Base-by-base conservation (phyloP, 352 stramenopile species). In the Pythium folliculosum region DNA sequence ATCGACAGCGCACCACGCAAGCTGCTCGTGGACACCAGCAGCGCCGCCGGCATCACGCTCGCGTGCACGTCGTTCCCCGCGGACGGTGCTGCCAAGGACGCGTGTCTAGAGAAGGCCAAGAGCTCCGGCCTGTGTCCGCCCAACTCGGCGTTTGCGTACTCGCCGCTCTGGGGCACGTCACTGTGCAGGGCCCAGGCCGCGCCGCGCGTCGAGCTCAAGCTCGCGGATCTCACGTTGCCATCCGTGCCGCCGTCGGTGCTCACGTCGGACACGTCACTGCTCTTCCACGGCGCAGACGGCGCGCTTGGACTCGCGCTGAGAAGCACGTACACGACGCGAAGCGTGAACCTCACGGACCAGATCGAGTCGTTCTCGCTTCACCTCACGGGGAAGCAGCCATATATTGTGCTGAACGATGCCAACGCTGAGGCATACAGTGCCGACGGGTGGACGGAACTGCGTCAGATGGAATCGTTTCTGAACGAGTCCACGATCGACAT, bases 211-310 rank as follows among this genome's bases (percentile, higher is more conserved):
- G 19, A 6, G 19, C 53, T 60, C 27, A 22, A 45, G 19, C n/a
- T 60, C 19, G 53, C 30, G 1, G 37, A 45, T 16, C 17, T 60
- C 9, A 48, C n/a, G 19, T 2, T 60, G 1, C 9, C 19, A 4
- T 30, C 19, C 12, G 53, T 30, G 9, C 51, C 51, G 7, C 3
- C 8, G 27, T 8, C 32, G 3, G 27, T 58, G 14, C 25, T 58
- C 7, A 58, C 23, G 22, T 30, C 53, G 16, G 25, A 60, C 6
- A 60, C 32, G 7, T 25, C 19, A 19, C 7, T n/a, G 19, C 7
- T 49, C 16, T 25, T 60, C 10, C 53, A 60, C n/a, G 53, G 53
- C 27, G 32, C 37, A 7, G 53, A 60, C 23, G 53, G 53, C 6
- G 27, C 48, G 7, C 23, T 60, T 6, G 53, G 53, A 2, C 37